These are phyloP conservation scores for Ogataea saltuana DNA, from an alignment of 805 yeast genomes.

Conservation along the genomic window DNA sequence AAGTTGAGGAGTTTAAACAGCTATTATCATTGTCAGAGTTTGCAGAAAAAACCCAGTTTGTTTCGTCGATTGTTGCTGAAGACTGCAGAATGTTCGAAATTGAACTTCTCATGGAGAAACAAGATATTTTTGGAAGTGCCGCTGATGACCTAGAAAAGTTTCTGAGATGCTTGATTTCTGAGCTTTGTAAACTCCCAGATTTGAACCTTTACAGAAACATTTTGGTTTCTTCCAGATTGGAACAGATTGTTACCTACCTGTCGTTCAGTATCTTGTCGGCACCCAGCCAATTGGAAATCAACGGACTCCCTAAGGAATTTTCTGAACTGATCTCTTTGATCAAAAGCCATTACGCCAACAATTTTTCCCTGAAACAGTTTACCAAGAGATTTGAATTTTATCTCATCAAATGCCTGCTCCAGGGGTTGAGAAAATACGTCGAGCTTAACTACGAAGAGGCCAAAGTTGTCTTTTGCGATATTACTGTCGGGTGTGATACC, in stretches of 20 bases:
- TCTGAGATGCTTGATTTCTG: slow-evolving; percentile 11
- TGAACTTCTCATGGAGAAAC: slow-evolving; percentile 7
- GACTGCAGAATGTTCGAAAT: slow-evolving; percentile 8
- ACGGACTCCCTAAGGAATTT: slow-evolving; percentile 13
- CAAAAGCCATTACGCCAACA: slow-evolving; percentile 5
- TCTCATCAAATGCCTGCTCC: slow-evolving; percentile 10
- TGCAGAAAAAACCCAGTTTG: slow-evolving; percentile 9
- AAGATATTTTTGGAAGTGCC: slow-evolving; percentile 9
- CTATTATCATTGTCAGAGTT: slow-evolving; percentile 6
- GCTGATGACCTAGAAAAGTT: slow-evolving; percentile 7
- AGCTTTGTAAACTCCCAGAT: slow-evolving; percentile 15
- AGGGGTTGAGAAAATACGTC: slow-evolving; percentile 9
- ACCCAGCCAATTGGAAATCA: slow-evolving; percentile 2
- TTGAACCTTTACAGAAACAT: slow-evolving; percentile 11
- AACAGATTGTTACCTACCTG: slow-evolving; percentile 15
- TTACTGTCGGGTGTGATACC: slow-evolving; percentile 13
- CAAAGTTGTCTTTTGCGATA: background rate
- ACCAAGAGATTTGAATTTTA: slow-evolving; percentile 15
- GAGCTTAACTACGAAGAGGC: slow-evolving; percentile 11
- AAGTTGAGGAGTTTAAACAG: slow-evolving; percentile 15
- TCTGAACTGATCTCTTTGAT: slow-evolving; percentile 8
- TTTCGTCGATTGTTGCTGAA: slow-evolving; percentile 6
- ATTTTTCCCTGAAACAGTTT: slow-evolving; percentile 8
- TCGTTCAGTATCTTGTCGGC: slow-evolving; percentile 6
- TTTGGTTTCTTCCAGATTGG: slow-evolving; percentile 14